phyloP scores from a whole-genome alignment of 2,329 filamentous ascomycete genomes.

The Ustilaginoidea virens region DNA sequence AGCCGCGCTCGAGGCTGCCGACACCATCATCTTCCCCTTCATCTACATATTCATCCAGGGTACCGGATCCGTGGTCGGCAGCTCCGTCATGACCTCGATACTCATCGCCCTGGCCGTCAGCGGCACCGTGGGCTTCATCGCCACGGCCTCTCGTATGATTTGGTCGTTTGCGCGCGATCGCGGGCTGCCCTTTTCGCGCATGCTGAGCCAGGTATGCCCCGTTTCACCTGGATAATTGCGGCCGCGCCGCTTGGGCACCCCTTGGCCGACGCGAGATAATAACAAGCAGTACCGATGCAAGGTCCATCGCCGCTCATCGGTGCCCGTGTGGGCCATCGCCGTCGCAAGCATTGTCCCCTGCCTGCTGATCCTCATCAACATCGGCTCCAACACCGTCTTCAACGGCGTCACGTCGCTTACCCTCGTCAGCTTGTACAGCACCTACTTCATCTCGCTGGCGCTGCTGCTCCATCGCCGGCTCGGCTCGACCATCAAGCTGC shows the following conservation, averaged over 20 bases:
- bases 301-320: slow-evolving; percentile 10
- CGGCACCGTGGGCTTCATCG: slow-evolving; percentile 36
- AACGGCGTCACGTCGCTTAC: slow-evolving; percentile 14
- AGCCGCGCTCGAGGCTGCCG: slow-evolving; percentile 2
- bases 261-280: not conserved
- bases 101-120: slow-evolving; percentile 32
- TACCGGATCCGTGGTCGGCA: slow-evolving; percentile 29
- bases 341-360: slow-evolving; percentile 13
- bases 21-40: slow-evolving; percentile 37
- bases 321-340: slow-evolving; percentile 14
- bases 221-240: not conserved
- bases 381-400: slow-evolving; percentile 17
- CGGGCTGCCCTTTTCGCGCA: slow-evolving; percentile 15
- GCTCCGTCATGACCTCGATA: slow-evolving; percentile 33
- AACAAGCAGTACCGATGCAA: too few species aligned
- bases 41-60: slow-evolving; percentile 41
- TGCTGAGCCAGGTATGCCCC: slow-evolving; percentile 11
- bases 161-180: slow-evolving; percentile 32
- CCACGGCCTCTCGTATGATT: slow-evolving; percentile 39
- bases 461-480: slow-evolving; percentile 15
- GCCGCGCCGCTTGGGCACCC: not conserved
- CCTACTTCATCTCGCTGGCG: slow-evolving; percentile 14
- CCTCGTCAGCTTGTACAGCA: slow-evolving; percentile 14
- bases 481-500: slow-evolving; percentile 12
- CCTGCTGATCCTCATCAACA: slow-evolving; percentile 17